Conservation (phyloP, 1,284 basidiomycete species). For the Cutaneotrichosporon sp. region DNA sequence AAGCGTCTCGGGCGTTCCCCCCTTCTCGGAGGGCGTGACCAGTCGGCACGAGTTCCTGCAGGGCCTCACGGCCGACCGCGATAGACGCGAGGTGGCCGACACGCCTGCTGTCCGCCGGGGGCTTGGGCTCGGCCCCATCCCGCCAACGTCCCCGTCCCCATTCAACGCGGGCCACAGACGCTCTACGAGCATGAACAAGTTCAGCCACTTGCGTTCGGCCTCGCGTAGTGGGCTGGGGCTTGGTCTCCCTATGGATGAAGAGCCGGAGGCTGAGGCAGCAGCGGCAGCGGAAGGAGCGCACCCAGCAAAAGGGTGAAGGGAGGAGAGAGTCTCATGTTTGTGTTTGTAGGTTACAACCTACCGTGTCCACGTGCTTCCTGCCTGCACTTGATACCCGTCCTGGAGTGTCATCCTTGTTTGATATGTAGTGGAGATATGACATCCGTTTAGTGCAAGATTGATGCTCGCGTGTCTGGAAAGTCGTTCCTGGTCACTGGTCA, state of each 20-base stretch:
- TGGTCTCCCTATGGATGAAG: slow-evolving; percentile 20
- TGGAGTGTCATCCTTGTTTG: too few relatives aligned
- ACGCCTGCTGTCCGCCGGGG: slow-evolving; percentile 12
- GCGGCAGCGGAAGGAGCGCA: too few relatives aligned
- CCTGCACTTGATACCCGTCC: too few relatives aligned
- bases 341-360: too few relatives aligned
- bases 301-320: too few relatives aligned
- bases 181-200: slow-evolving; percentile 27
- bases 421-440: too few relatives aligned
- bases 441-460: too few relatives aligned
- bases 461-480: too few relatives aligned
- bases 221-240: slow-evolving; percentile 27
- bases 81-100: slow-evolving; percentile 8
- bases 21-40: slow-evolving; percentile 22
- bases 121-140: slow-evolving; percentile 25
- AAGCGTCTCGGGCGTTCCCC: slow-evolving; percentile 17
- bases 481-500: too few relatives aligned
- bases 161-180: slow-evolving; percentile 24
- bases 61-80: slow-evolving; percentile 12
- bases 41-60: slow-evolving; percentile 38
- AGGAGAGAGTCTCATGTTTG: too few relatives aligned
- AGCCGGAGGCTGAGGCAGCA: slow-evolving; percentile 12
- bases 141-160: slow-evolving; percentile 30
- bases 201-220: slow-evolving; percentile 30
- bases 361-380: too few relatives aligned